Evolutionary conservation across 805 yeast species (phyloP).

Genomic region (Cyberlindnera petersonii): DNA sequence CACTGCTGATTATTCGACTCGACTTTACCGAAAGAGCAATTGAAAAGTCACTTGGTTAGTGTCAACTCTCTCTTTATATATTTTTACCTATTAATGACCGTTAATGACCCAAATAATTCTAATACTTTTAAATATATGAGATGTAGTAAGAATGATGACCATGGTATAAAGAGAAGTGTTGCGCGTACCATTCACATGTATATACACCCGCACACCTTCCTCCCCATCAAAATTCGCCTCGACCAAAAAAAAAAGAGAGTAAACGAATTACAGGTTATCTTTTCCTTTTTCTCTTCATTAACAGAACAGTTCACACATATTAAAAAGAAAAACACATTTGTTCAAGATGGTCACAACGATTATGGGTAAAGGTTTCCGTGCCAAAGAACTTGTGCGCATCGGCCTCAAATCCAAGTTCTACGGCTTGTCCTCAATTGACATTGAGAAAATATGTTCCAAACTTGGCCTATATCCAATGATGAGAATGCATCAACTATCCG

Average conservation of each 20-base stretch:
- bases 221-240: background rate
- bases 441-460: slow-evolving; percentile 75
- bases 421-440: slow-evolving; percentile 77
- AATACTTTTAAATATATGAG: too few relatives aligned
- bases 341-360: slow-evolving; percentile 26
- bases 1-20: slow-evolving; percentile 67
- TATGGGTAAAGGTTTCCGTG: slow-evolving; percentile 29
- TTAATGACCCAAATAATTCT: background rate
- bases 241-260: background rate
- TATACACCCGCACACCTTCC: slow-evolving; percentile 2
- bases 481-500: slow-evolving; percentile 91
- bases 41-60: slow-evolving; percentile 6
- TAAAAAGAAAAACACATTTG: background rate
- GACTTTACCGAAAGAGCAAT: slow-evolving; percentile 39
- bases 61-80: background rate
- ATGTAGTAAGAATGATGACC: too few relatives aligned
- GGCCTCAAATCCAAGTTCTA: slow-evolving; percentile 81
- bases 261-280: too few relatives aligned
- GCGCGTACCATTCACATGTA: too few relatives aligned
- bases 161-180: too few relatives aligned
- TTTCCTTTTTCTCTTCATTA: too few relatives aligned
- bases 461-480: slow-evolving; percentile 89
- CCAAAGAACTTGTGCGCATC: slow-evolving; percentile 31
- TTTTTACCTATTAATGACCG: background rate
- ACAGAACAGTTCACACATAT: too few relatives aligned